phyloP scores from a whole-genome alignment of 2,329 filamentous ascomycete genomes.

The Arthrinium phaeospermum region DNA sequence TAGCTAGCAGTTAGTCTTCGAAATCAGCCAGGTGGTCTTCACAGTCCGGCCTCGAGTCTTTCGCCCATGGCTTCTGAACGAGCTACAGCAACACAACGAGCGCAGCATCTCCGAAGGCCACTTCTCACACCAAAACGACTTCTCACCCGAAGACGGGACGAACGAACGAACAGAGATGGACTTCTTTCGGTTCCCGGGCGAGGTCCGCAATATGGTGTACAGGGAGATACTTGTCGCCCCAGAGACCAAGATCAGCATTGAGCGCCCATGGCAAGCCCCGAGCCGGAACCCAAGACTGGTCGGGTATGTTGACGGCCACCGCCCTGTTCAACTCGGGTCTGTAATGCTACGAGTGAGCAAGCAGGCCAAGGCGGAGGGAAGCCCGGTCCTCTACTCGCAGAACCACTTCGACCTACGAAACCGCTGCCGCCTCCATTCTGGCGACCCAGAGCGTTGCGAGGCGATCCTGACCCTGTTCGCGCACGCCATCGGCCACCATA shows the following conservation, averaged over 20 bases:
- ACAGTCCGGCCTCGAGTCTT: too few species aligned
- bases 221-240: background rate
- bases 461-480: background rate
- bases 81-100: too few species aligned
- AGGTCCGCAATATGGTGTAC: background rate
- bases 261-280: background rate
- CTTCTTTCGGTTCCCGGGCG: background rate
- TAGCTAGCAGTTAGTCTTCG: too few species aligned
- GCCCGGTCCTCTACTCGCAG: background rate
- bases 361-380: background rate
- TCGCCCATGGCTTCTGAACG: too few species aligned
- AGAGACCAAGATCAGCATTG: background rate
- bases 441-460: background rate
- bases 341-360: background rate
- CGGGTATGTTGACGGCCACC: too few species aligned
- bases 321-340: background rate
- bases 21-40: too few species aligned
- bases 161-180: background rate
- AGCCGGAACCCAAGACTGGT: too few species aligned
- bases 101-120: background rate
- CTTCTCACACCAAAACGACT: background rate
- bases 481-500: too few species aligned
- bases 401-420: background rate
- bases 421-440: rapidly evolving
- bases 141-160: too few species aligned